Evolutionary conservation across 257 asterid genomes (phyloP).

Genomic region (Nicotiana paniculata): DNA sequence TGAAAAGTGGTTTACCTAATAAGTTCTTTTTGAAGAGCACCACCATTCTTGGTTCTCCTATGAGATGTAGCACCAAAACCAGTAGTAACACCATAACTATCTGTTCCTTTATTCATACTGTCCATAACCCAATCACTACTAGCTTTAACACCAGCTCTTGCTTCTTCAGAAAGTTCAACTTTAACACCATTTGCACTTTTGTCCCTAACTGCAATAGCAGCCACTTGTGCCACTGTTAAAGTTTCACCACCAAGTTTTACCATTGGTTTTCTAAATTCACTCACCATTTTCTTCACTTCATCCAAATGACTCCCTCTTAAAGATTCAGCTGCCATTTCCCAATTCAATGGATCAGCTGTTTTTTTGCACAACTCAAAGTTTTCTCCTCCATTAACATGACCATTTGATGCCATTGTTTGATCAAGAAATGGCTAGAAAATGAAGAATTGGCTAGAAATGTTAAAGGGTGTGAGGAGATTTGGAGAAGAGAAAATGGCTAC

Average conservation of each 20-base stretch:
- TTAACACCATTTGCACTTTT: conserved; percentile 30
- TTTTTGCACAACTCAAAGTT: conserved; percentile 29
- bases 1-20: conserved; percentile 45
- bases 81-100: conserved; percentile 87
- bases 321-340: conserved; percentile 79
- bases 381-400: conserved; percentile 25
- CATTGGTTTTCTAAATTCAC: conserved; percentile 64
- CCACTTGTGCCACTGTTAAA: conserved; percentile 74
- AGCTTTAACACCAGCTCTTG: conserved; percentile 82
- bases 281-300: conserved; percentile 84
- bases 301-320: conserved; percentile 79
- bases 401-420: conserved; percentile 14
- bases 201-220: conserved; percentile 43
- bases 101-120: conserved; percentile 77
- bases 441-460: neutral
- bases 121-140: conserved; percentile 98
- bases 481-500: neutral
- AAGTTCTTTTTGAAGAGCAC: conserved; percentile 83
- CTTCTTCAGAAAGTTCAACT: conserved; percentile 75
- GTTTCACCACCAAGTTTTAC: conserved; percentile 78
- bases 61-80: conserved; percentile 89
- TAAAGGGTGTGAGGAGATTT: neutral
- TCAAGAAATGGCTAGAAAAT: neutral
- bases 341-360: conserved; percentile 60
- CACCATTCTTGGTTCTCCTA: conserved; percentile 82